phyloP scores from a whole-genome alignment of 768 basidiomycete genomes.

The Boletus subcaerulescens region DNA sequence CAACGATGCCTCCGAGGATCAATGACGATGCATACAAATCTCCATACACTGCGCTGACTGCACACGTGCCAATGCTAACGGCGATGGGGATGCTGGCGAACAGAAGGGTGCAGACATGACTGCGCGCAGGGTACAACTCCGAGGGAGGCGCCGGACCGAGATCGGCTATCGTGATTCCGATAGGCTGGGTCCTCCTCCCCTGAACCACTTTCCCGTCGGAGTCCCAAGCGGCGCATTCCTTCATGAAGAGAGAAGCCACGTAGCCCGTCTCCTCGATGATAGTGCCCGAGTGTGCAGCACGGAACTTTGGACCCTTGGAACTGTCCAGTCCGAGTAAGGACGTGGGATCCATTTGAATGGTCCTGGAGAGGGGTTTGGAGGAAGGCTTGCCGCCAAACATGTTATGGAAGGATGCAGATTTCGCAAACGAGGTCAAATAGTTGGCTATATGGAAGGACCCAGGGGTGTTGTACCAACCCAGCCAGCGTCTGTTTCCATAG shows the following conservation, averaged over 20 bases:
- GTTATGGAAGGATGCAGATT: slow-evolving; percentile 4
- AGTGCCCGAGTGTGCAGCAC: slow-evolving; percentile 66
- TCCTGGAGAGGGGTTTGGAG: slow-evolving; percentile 10
- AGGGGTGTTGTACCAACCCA: slow-evolving; percentile 36
- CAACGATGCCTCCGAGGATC: slow-evolving; percentile 29
- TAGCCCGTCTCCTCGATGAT: slow-evolving; percentile 42
- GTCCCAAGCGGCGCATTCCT: slow-evolving; percentile 11
- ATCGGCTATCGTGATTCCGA: slow-evolving; percentile 9
- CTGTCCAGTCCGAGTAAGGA: slow-evolving; percentile 14
- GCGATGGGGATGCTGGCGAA: slow-evolving; percentile 20
- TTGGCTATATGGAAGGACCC: slow-evolving; percentile 29
- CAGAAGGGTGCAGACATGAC: neutral
- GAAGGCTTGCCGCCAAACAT: neutral
- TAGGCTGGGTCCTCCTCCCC: slow-evolving; percentile 7
- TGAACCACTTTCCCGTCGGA: slow-evolving; percentile 7
- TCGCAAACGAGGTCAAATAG: slow-evolving; percentile 19
- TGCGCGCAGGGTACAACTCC: slow-evolving; percentile 5
- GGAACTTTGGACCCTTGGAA: slow-evolving; percentile 56
- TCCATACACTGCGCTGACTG: slow-evolving; percentile 11
- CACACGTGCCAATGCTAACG: slow-evolving; percentile 20
- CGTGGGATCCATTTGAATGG: slow-evolving; percentile 18
- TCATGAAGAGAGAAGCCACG: slow-evolving; percentile 51
- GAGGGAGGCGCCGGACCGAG: slow-evolving; percentile 6
- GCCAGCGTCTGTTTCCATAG: slow-evolving; percentile 22
- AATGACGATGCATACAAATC: slow-evolving; percentile 29